Evolutionary conservation across 2,329 filamentous ascomycete genomes (phyloP), one percentile per base, ranked within the genome.

Genomic region (Apiospora marii): DNA sequence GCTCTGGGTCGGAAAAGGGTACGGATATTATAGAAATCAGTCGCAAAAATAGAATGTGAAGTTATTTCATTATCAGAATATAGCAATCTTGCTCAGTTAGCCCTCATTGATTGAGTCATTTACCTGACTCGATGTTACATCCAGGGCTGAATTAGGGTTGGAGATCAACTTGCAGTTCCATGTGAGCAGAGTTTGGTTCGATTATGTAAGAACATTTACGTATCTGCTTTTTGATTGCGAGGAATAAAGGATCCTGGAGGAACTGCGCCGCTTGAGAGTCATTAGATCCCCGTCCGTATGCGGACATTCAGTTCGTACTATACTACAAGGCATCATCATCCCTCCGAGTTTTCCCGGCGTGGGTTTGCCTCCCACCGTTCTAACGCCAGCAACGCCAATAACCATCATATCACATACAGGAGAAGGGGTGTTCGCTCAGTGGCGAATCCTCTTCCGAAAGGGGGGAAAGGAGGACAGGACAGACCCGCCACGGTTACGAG

Each of bases 331-430:
- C 58, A 64, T 64, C 16, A 64, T 64, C 16, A 41, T 41, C 22
- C 34, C 34, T n/a, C 30, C 34, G 34, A 24, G 37, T n/a, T n/a
- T 22, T 64, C 58, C 41, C 34, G 30, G 30, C n/a, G 34, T 22
- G 34, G 30, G 30, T n/a, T 22, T 41, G 58, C 41, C 22, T 34
- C 41, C 58, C 51, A n/a, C 27, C 16, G 12, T 12, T 22, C 16
- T n/a, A 64, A 64, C 58, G 58, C 58, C 58, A 41, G 19, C 34
- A 64, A 64, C 58, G 30, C 58, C 58, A 64, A 41, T 41, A 64
- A 4, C 30, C 30, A 41, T 64, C 3, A 64, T 64, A 64, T 41
- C 58, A 64, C 34, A 41, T 64, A 64, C 58, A 64, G 4, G 22
- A 41, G 19, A 64, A n/a, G 7, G 4, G 34, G 16, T 41, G 10